Conservation (phyloP, 176 grass and related monocot species). For the Alopecurus myosuroides region DNA sequence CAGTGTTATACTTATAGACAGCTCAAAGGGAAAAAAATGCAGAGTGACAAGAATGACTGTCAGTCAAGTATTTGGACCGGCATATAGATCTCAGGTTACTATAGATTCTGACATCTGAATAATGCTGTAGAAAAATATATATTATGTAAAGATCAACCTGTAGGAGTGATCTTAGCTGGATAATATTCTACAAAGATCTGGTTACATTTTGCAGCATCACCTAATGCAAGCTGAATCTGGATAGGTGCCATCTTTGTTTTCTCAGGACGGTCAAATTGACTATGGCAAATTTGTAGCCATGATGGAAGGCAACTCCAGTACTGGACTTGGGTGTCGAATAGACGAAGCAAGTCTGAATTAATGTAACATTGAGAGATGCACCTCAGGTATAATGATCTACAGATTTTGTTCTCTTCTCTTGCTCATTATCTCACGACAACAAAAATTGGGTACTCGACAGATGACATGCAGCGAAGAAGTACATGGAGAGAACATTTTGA, state of each 20-base stretch:
- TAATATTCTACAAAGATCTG: background rate
- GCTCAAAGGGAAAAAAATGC: background rate
- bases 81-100: background rate
- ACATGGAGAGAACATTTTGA: constrained; percentile 21
- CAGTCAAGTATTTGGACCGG: background rate
- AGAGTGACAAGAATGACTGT: background rate
- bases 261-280: constrained; percentile 83
- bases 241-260: background rate
- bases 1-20: no score
- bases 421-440: background rate
- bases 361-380: constrained; percentile 48
- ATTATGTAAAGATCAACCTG: background rate
- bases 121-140: background rate
- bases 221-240: background rate
- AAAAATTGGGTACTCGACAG: background rate
- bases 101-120: background rate
- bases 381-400: constrained; percentile 51
- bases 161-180: background rate
- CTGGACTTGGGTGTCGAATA: constrained; percentile 34
- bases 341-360: constrained; percentile 52
- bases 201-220: background rate
- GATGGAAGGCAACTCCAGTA: constrained; percentile 48
- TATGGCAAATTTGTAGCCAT: constrained; percentile 66
- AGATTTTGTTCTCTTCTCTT: constrained; percentile 44
- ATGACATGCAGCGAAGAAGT: no score